Conservation (phyloP, 257 asterid species). For the Ocimum tenuiflorum region DNA sequence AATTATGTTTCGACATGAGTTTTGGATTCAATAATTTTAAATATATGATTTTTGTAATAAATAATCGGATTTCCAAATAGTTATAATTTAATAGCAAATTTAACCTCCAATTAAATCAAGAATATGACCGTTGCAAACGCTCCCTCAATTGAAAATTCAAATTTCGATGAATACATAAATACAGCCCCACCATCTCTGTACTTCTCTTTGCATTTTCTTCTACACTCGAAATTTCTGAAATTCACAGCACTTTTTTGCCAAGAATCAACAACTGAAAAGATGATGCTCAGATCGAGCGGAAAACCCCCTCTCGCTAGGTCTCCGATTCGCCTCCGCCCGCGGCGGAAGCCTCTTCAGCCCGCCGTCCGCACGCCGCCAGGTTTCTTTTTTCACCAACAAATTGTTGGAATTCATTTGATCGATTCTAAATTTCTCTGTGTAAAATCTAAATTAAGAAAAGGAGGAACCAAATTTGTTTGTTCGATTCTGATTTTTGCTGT, state of each 20-base stretch:
- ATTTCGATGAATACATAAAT: not conserved
- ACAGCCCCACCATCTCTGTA: not conserved
- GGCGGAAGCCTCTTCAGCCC: slow-evolving; percentile 52
- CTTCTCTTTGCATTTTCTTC: not conserved
- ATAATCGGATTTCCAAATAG: not conserved
- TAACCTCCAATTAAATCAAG: too few relatives aligned
- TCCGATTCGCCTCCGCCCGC: slow-evolving; percentile 64
- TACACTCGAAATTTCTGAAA: not conserved
- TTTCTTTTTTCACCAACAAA: not conserved
- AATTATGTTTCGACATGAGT: too few relatives aligned
- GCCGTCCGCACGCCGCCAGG: slow-evolving; percentile 55
- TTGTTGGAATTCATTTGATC: not conserved
- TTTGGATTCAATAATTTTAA: not conserved
- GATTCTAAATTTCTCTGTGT: not conserved
- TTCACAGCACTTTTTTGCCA: too few relatives aligned
- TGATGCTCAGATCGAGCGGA: slow-evolving; percentile 60
- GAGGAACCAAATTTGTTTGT: too few relatives aligned
- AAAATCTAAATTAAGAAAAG: too few relatives aligned
- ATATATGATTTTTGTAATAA: not conserved
- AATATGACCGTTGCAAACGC: too few relatives aligned
- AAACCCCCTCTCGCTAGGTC: slow-evolving; percentile 92
- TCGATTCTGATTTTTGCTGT: not conserved
- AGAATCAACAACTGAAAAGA: slow-evolving; percentile 13
- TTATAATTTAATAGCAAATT: not conserved
- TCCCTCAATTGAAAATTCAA: too few relatives aligned